These are phyloP conservation scores for Xylaria curta DNA, from an alignment of 495 filamentous ascomycete species.

Conservation along the genomic window DNA sequence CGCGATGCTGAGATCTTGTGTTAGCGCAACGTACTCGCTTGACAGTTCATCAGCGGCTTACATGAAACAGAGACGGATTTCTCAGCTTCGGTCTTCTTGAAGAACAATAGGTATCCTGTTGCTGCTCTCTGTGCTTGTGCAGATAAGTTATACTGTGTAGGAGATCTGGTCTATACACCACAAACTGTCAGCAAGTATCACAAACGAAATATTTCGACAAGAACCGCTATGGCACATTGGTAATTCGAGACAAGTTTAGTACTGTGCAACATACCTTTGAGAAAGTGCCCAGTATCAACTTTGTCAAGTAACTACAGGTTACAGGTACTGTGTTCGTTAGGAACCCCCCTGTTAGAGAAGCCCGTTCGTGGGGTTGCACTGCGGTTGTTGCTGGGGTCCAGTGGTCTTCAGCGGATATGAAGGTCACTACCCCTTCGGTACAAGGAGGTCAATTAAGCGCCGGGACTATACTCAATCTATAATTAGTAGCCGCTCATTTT, in stretches of 20 bases:
- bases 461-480: constrained; percentile 33
- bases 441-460: constrained; percentile 25
- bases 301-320: background rate
- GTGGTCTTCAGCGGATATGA: constrained; percentile 10
- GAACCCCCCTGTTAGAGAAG: constrained; percentile 14
- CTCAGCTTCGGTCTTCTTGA: constrained; percentile 9
- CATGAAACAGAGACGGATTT: constrained; percentile 20
- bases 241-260: background rate
- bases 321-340: constrained; percentile 17
- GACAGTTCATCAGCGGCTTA: constrained; percentile 12
- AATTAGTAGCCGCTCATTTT: constrained; percentile 31
- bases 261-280: constrained; percentile 1
- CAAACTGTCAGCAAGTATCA: background rate
- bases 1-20: constrained; percentile 1
- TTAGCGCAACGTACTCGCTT: constrained; percentile 2
- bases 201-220: background rate
- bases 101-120: background rate
- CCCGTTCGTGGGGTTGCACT: constrained; percentile 23
- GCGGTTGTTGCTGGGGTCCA: constrained; percentile 7
- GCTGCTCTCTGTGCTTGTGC: background rate
- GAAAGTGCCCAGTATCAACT: background rate
- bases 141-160: background rate
- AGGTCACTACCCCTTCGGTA: background rate
- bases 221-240: background rate
- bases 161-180: background rate